Evolutionary conservation across 345 rosid species (phyloP).

Genomic region (Carallia brachiata): DNA sequence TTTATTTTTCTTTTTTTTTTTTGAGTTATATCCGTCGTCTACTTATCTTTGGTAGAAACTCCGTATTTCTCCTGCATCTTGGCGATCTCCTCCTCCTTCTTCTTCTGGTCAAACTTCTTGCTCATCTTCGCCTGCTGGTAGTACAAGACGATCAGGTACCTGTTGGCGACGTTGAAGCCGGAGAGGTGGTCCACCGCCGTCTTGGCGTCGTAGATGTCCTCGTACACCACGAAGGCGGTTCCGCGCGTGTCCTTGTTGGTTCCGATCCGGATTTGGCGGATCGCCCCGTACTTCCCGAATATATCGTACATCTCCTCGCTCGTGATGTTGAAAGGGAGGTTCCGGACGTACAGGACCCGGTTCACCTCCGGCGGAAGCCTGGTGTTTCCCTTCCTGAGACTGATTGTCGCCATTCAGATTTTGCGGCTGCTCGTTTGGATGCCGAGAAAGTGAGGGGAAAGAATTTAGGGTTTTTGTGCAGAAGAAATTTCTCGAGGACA

Average conservation of each 20-base stretch:
- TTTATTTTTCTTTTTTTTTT: neutral
- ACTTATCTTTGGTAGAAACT: slow-evolving; percentile 83
- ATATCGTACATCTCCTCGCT: slow-evolving; percentile 99
- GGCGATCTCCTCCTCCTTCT: slow-evolving; percentile 79
- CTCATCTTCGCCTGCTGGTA: slow-evolving; percentile 96
- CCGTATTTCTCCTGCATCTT: slow-evolving; percentile 95
- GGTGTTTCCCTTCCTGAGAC: slow-evolving; percentile 77
- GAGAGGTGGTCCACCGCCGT: slow-evolving; percentile 97
- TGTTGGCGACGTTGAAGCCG: slow-evolving; percentile 93
- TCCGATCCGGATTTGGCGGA: slow-evolving; percentile 94
- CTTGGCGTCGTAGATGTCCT: slow-evolving; percentile 96
- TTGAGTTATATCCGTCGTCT: neutral
- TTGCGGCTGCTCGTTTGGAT: neutral
- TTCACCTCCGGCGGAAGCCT: slow-evolving; percentile 96
- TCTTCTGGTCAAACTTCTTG: slow-evolving; percentile 91
- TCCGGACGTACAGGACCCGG: slow-evolving; percentile 87
- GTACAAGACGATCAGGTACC: slow-evolving; percentile 82
- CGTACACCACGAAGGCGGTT: slow-evolving; percentile 91
- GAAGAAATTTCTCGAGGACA: neutral
- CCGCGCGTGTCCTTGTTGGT: slow-evolving; percentile 88
- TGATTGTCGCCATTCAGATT: slow-evolving; percentile 56
- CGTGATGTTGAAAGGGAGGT: slow-evolving; percentile 96
- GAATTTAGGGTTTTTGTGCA: too few relatives aligned
- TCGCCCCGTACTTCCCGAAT: slow-evolving; percentile 95
- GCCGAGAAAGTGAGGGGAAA: neutral